Conservation (phyloP, 2,329 filamentous ascomycete genomes). For the Pseudogymnoascus sp. region DNA sequence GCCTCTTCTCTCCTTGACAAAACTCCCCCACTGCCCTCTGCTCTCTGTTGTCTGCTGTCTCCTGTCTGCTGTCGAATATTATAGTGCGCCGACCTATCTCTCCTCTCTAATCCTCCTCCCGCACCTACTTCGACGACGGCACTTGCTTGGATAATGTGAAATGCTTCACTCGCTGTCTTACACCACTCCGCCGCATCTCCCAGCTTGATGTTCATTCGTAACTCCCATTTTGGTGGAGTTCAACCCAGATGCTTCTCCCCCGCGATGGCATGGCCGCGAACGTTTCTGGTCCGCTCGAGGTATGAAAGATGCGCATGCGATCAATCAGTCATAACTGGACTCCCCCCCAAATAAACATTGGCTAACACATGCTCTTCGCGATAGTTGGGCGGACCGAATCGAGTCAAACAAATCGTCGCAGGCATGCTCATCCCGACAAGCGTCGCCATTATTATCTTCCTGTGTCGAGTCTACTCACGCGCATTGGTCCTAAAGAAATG, state of each 20-base stretch:
- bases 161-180: not conserved
- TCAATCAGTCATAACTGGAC: not conserved
- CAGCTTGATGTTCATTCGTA: constrained; percentile 1
- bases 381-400: not conserved
- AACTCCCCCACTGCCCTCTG: not conserved
- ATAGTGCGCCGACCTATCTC: not conserved
- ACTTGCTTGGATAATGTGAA: constrained; percentile 1
- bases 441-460: not conserved
- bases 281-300: not conserved
- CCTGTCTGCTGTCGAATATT: not conserved
- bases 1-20: not conserved
- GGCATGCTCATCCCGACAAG: not conserved
- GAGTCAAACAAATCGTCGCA: not conserved
- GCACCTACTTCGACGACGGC: not conserved
- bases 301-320: not conserved
- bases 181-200: not conserved
- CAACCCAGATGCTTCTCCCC: not conserved
- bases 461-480: constrained; percentile 1
- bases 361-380: not conserved
- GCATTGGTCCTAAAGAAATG: not conserved
- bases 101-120: not conserved
- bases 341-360: not conserved
- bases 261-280: not conserved
- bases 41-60: not conserved
- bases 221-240: constrained; percentile 2